These are phyloP conservation scores for Penicillium alfredii DNA, from an alignment of 495 filamentous ascomycete species.

Conservation along the genomic window DNA sequence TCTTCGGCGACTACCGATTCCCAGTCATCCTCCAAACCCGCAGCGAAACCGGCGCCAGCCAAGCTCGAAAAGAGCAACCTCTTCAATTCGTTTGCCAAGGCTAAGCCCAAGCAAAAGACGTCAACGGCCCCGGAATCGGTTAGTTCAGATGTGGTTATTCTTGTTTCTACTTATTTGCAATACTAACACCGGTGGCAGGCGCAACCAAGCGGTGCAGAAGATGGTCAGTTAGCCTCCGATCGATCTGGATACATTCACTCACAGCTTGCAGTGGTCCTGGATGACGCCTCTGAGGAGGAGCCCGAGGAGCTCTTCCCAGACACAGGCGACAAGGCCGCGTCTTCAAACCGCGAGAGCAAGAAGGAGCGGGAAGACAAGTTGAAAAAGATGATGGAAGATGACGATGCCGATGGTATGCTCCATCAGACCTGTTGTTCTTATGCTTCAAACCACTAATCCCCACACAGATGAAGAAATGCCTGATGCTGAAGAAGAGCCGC, in stretches of 20 bases:
- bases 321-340: constrained; percentile 29
- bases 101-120: constrained; percentile 59
- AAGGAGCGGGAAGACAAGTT: constrained; percentile 69
- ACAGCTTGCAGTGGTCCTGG: constrained; percentile 24
- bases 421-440: too few relatives aligned
- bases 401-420: constrained; percentile 45
- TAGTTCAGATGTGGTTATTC: constrained; percentile 13
- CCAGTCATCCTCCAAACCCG: constrained; percentile 29
- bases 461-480: constrained; percentile 49
- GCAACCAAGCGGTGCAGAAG: constrained; percentile 38
- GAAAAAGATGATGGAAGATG: constrained; percentile 82
- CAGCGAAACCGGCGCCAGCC: constrained; percentile 33
- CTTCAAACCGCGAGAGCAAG: constrained; percentile 47
- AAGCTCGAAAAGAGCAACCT: constrained; percentile 63
- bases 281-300: constrained; percentile 70
- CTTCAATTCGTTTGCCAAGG: constrained; percentile 80
- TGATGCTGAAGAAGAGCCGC: constrained; percentile 41
- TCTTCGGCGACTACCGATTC: constrained; percentile 18
- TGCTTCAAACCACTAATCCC: too few relatives aligned
- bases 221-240: constrained; percentile 38
- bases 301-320: constrained; percentile 55
- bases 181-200: constrained; percentile 15
- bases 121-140: constrained; percentile 39
- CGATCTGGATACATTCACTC: constrained; percentile 6
- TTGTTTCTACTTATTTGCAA: constrained; percentile 7